A percentile compares a stretch with the other conserved stretches of the same genome.
These are phyloP conservation scores for Podospora appendiculata DNA, from an alignment of 495 filamentous ascomycete species.

Conservation along the genomic window DNA sequence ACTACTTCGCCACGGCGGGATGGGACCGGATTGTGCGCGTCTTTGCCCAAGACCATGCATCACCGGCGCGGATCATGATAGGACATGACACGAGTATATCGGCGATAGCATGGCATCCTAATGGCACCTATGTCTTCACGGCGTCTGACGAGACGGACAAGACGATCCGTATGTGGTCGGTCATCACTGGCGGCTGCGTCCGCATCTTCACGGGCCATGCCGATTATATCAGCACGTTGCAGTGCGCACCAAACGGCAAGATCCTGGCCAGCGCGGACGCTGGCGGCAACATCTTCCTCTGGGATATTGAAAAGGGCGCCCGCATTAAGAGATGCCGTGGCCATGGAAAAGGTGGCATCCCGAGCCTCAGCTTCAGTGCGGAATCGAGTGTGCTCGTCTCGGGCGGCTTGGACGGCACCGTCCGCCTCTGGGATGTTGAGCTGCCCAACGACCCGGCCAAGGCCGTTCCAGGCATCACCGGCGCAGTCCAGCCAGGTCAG, in stretches of 20 bases:
- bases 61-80: conserved; percentile 77
- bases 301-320: conserved; percentile 79
- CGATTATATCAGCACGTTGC: conserved; percentile 71
- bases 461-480: conserved; percentile 22
- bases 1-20: conserved; percentile 85
- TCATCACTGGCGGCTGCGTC: conserved; percentile 74
- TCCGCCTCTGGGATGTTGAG: conserved; percentile 87
- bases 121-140: conserved; percentile 86
- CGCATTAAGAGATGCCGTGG: conserved; percentile 87
- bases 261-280: conserved; percentile 82
- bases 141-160: conserved; percentile 71
- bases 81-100: conserved; percentile 90
- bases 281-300: conserved; percentile 78
- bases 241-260: conserved; percentile 80
- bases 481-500: conserved; percentile 42
- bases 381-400: conserved; percentile 84
- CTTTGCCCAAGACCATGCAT: conserved; percentile 86
- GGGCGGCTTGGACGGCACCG: conserved; percentile 84
- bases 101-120: conserved; percentile 81
- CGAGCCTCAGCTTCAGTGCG: conserved; percentile 82
- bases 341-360: conserved; percentile 88
- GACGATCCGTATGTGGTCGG: conserved; percentile 94
- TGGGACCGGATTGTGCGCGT: conserved; percentile 85
- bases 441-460: conserved; percentile 45
- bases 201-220: conserved; percentile 89